These are phyloP conservation scores for Amoebophrya sp. DNA, from an alignment of 169 alveolate species.

Conservation along the genomic window DNA sequence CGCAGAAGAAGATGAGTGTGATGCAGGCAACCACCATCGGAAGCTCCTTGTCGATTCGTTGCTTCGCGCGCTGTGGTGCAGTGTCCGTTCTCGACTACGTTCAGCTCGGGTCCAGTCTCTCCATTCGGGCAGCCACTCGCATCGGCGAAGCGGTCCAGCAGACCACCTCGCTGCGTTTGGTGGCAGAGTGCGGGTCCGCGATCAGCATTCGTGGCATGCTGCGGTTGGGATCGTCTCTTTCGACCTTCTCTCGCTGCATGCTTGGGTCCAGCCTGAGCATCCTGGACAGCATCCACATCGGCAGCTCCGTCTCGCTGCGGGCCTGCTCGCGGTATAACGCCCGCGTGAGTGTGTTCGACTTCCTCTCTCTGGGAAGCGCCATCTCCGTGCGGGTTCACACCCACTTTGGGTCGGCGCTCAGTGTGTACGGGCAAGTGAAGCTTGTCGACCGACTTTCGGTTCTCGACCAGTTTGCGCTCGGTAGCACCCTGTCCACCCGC, in stretches of 20 bases:
- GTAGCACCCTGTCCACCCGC: not conserved
- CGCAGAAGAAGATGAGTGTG: not conserved
- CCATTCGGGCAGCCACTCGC: not conserved
- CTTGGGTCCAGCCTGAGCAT: not conserved
- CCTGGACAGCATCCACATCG: not conserved
- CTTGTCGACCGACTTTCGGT: not conserved
- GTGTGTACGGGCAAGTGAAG: not conserved
- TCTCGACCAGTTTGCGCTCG: not conserved
- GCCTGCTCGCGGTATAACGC: not conserved
- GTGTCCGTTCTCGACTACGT: not conserved
- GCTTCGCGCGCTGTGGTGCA: not conserved
- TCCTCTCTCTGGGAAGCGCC: not conserved
- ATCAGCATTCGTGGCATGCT: not conserved
- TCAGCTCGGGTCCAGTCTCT: not conserved
- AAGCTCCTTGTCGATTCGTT: not conserved
- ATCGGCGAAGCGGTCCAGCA: not conserved
- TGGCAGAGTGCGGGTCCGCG: not conserved
- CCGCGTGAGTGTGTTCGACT: not conserved
- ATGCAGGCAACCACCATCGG: not conserved
- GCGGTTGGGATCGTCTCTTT: not conserved
- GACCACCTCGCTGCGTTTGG: not conserved
- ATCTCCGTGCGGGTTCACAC: not conserved
- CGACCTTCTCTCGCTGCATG: not conserved
- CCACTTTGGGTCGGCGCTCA: not conserved
- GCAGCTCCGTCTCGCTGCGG: slow-evolving; percentile 18